A percentile compares a stretch with the other conserved stretches of the same genome.
phyloP scores from a whole-genome alignment of 2,329 filamentous ascomycete species.

The Ophiostoma piceae region DNA sequence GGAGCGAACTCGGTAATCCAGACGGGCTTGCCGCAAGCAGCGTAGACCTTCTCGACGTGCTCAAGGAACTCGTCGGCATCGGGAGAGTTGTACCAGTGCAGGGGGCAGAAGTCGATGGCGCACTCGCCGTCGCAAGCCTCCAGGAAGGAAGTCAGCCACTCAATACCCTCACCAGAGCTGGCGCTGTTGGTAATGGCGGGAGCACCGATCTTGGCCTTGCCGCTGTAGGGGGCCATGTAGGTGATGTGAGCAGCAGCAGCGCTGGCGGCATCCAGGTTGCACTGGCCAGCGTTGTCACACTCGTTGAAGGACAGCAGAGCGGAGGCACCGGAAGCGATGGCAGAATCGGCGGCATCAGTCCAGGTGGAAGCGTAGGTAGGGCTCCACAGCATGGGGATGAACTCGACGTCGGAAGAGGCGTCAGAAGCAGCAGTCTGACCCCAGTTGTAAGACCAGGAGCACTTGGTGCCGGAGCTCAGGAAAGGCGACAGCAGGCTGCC shows the following conservation, averaged over 20 bases:
- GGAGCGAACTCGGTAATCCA: conserved; percentile 63
- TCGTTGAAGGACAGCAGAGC: conserved; percentile 67
- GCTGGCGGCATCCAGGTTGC: conserved; percentile 49
- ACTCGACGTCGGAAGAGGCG: conserved; percentile 46
- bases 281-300: conserved; percentile 57
- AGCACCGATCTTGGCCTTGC: conserved; percentile 50
- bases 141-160: conserved; percentile 52
- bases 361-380: conserved; percentile 46
- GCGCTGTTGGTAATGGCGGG: conserved; percentile 60
- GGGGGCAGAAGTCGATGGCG: conserved; percentile 54
- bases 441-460: conserved; percentile 68
- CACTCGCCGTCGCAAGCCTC: conserved; percentile 47
- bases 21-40: conserved; percentile 48
- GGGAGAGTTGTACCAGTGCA: conserved; percentile 59
- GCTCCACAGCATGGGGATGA: conserved; percentile 64
- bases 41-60: conserved; percentile 47
- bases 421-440: conserved; percentile 40
- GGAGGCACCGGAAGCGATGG: conserved; percentile 50
- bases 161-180: conserved; percentile 45
- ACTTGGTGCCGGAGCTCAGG: conserved; percentile 37
- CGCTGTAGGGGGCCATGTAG: conserved; percentile 52
- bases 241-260: conserved; percentile 51
- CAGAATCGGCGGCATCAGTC: conserved; percentile 45
- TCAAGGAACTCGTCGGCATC: conserved; percentile 48
- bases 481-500: conserved; percentile 50